Base-by-base conservation (phyloP, 257 asterid species). In the Nicotiana otophora region DNA sequence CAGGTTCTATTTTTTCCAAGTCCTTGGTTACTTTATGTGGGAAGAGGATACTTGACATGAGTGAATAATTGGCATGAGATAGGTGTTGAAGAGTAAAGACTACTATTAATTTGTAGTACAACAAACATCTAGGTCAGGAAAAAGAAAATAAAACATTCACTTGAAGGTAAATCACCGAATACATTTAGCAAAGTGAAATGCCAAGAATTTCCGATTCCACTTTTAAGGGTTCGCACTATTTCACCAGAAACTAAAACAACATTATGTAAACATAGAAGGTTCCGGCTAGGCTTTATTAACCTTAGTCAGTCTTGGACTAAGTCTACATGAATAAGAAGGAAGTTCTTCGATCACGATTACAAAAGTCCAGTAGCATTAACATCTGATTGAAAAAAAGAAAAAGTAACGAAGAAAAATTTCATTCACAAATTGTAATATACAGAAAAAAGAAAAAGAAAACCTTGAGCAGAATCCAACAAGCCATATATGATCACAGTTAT, bases 191-290 rank as follows among this genome's bases (percentile, higher is more conserved):
- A 61, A 61, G 66, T 61, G 31, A 61, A 20, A n/a, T 20, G 20
- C 31, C 65, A 60, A 60, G 31, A 60, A 57, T 57, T 60, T 60
- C 23, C 66, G 20, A 53, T 53, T 53, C 19, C 5, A 10, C 11
- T 51, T 51, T 10, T 51, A 11, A 53, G 57, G 15, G 11, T 11
- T 9, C 55, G 55, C 16, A 4, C 55, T 51, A 51, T 12, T 53
- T 53, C 57, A 53, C 57, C 57, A 53, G 17, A 53, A 3, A 53
- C 57, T 53, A 53, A 14, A 53, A 53, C 19, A 53, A 42, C 48
- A 7, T 84, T 30, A 68, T 80, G 65, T 75, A 85, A 84, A 83
- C 83, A 74, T 82, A 81, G 81, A 85, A 85, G 84, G 77, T 16
- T 34, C 11, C 20, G 26, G 23, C 67, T 55, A 20, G 20, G 63